Evolutionary conservation across 169 alveolate species (phyloP).

Genomic region (Theileria luwenshuni): DNA sequence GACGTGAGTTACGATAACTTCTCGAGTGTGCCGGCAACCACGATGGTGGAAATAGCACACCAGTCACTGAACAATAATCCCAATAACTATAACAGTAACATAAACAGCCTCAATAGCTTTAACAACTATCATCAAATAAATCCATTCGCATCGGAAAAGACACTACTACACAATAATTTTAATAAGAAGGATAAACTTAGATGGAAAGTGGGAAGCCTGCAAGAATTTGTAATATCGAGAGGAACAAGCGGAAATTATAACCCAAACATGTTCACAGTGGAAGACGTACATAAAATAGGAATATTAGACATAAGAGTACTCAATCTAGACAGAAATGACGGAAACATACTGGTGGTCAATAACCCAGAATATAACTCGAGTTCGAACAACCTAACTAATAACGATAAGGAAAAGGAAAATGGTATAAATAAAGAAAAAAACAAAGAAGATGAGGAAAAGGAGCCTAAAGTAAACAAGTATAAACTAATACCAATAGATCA

Average conservation of each 20-base stretch:
- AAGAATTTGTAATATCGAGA: constrained; percentile 84
- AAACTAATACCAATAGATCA: constrained; percentile 98
- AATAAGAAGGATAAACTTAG: constrained; percentile 59
- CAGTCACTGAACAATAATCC: constrained; percentile 86
- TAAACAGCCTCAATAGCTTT: constrained; percentile 5
- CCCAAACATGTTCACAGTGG: constrained; percentile 89
- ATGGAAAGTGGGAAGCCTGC: constrained; percentile 90
- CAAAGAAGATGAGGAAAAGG: constrained; percentile 42
- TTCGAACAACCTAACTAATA: constrained; percentile 9
- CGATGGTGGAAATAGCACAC: constrained; percentile 95
- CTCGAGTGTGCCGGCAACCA: constrained; percentile 95
- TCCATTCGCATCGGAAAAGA: too few relatives aligned
- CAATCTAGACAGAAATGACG: constrained; percentile 97
- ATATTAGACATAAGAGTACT: constrained; percentile 95
- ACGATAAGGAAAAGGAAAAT: constrained; percentile 19
- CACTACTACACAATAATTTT: too few relatives aligned
- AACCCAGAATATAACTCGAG: neutral
- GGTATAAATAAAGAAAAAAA: constrained; percentile 27
- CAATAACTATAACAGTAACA: constrained; percentile 56
- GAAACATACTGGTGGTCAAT: constrained; percentile 91
- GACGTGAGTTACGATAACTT: constrained; percentile 86
- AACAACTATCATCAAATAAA: too few relatives aligned
- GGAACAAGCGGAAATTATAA: constrained; percentile 95
- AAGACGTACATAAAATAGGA: constrained; percentile 95
- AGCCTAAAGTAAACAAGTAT: constrained; percentile 56